Evolutionary conservation across 148 eudicot genomes (phyloP).

Genomic region (Camellia lanceoleosa): DNA sequence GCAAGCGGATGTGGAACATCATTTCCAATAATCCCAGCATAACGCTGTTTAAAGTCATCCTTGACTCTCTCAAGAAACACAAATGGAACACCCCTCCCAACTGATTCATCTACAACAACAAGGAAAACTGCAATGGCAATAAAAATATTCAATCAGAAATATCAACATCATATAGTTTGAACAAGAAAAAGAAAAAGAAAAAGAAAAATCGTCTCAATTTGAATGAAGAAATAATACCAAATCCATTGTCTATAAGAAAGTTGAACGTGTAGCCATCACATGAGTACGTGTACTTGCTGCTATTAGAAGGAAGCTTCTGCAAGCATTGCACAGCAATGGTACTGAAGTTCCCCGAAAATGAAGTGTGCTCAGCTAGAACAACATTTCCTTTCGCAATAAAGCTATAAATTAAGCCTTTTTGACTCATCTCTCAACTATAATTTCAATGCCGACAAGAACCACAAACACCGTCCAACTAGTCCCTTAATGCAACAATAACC

Average conservation of each 20-base stretch:
- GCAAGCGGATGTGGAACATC: constrained; percentile 78
- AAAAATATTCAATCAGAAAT: background rate
- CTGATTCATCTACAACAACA: constrained; percentile 89
- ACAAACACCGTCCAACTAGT: background rate
- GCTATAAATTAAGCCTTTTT: constrained; percentile 86
- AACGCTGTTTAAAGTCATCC: constrained; percentile 79
- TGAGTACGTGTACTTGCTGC: constrained; percentile 94
- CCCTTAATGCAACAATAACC: constrained; percentile 1
- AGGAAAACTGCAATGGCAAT: constrained; percentile 66
- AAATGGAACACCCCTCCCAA: constrained; percentile 88
- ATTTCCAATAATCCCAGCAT: constrained; percentile 68
- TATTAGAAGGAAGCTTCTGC: constrained; percentile 82
- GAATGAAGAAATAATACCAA: constrained; percentile 51
- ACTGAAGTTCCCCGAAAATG: constrained; percentile 94
- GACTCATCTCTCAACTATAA: constrained; percentile 50
- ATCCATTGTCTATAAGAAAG: constrained; percentile 81
- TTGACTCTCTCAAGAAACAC: constrained; percentile 97
- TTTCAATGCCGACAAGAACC: background rate
- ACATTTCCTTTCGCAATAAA: constrained; percentile 94
- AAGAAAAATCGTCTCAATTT: background rate
- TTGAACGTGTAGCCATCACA: constrained; percentile 98
- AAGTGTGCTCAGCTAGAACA: constrained; percentile 96
- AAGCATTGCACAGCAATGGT: constrained; percentile 97
- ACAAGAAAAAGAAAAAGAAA: background rate
- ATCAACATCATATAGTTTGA: background rate